These are phyloP conservation scores for Hawksworthiomyces lignivorus DNA, from an alignment of 2,329 filamentous ascomycete species.

Conservation along the genomic window DNA sequence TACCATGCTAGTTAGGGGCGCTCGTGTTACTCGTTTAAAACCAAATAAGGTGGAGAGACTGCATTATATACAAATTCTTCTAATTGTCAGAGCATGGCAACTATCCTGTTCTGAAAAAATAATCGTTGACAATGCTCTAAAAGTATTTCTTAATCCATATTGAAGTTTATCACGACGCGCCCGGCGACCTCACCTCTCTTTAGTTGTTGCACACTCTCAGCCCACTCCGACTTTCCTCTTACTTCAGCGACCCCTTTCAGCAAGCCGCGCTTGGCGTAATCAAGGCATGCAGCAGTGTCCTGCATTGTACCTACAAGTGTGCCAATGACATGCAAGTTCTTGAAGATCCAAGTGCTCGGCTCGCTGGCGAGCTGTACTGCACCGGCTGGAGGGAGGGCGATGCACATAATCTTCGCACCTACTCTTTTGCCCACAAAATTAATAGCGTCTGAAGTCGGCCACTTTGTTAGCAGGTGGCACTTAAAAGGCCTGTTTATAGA, in stretches of 20 bases:
- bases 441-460: neutral
- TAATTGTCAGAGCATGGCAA: too few species aligned
- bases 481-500: too few species aligned
- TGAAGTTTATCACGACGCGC: slow-evolving; percentile 1
- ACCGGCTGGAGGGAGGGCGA: neutral
- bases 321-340: slow-evolving; percentile 1
- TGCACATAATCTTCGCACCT: slow-evolving; percentile 4
- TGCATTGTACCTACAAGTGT: slow-evolving; percentile 4
- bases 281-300: neutral
- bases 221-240: neutral
- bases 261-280: slow-evolving; percentile 4
- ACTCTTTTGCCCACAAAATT: slow-evolving; percentile 3
- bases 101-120: too few species aligned
- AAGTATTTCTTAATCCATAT: slow-evolving; percentile 2
- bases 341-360: neutral
- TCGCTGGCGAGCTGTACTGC: neutral
- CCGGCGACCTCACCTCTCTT: slow-evolving; percentile 2
- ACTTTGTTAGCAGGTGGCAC: neutral
- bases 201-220: slow-evolving; percentile 1
- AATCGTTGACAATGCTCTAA: too few species aligned
- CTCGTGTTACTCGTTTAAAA: too few species aligned
- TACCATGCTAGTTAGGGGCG: too few species aligned
- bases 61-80: too few species aligned
- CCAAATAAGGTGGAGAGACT: too few species aligned
- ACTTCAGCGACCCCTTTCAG: slow-evolving; percentile 3